phyloP scores from a whole-genome alignment of 148 eudicot genomes.

The Beta vulgaris region DNA sequence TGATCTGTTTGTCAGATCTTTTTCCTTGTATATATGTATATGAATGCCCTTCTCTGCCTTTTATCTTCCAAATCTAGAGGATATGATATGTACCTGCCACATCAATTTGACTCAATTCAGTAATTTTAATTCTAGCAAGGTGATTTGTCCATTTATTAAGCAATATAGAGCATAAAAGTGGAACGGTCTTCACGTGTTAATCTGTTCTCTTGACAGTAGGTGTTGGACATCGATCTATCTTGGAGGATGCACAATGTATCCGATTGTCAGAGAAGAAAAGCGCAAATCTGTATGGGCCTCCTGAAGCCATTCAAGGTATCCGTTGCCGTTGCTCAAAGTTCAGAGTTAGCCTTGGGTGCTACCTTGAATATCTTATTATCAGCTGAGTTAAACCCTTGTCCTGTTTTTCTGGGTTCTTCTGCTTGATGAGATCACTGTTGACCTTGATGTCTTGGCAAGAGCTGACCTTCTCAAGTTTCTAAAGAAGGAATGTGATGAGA shows the following conservation, averaged over 20 bases:
- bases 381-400: background rate
- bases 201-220: slow-evolving; percentile 37
- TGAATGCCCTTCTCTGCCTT: background rate
- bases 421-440: slow-evolving; percentile 97
- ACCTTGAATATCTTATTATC: background rate
- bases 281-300: slow-evolving; percentile 97
- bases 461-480: slow-evolving; percentile 86
- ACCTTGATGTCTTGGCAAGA: slow-evolving; percentile 92
- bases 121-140: background rate
- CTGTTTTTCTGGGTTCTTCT: slow-evolving; percentile 65
- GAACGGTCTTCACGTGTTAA: background rate
- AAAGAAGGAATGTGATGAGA: slow-evolving; percentile 72
- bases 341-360: background rate
- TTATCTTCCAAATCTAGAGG: background rate
- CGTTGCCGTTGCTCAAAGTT: slow-evolving; percentile 3
- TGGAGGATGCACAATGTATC: slow-evolving; percentile 97
- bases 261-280: slow-evolving; percentile 96
- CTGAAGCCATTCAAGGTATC: slow-evolving; percentile 87
- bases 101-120: background rate
- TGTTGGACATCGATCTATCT: slow-evolving; percentile 68
- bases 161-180: background rate
- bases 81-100: background rate
- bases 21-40: background rate
- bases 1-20: too few species aligned
- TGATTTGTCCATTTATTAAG: background rate